Evolutionary conservation across 176 grass and related monocot species (phyloP).

Genomic region (Secale cereale): DNA sequence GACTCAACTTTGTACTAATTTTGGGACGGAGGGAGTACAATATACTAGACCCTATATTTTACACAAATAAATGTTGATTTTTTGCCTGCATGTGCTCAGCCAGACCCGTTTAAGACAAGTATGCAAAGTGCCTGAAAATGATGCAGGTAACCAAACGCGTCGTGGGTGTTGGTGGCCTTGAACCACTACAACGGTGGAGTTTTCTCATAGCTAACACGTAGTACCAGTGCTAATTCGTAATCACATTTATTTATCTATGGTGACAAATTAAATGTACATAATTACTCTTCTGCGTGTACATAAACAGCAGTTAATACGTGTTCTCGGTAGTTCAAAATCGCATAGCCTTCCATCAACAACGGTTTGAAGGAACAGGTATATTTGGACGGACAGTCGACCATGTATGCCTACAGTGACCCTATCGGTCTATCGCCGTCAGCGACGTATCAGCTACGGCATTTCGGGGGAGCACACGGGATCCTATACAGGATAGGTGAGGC

Average conservation of each 20-base stretch:
- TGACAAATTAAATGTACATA: not conserved
- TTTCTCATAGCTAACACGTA: not conserved
- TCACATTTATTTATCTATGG: not conserved
- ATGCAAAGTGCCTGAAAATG: too few species aligned
- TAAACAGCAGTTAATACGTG: not conserved
- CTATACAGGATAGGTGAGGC: slow-evolving; percentile 3
- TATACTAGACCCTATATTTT: too few species aligned
- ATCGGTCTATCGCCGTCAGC: slow-evolving; percentile 2
- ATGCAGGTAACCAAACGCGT: too few species aligned
- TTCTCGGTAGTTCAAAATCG: not conserved
- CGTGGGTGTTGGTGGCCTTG: not conserved
- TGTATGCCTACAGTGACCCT: not conserved
- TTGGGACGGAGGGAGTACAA: too few species aligned
- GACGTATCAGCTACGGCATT: slow-evolving; percentile 30
- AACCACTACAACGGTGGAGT: not conserved
- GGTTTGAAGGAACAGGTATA: not conserved
- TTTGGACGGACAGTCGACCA: not conserved
- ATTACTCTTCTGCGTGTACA: not conserved
- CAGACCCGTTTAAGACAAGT: too few species aligned
- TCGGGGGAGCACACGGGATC: slow-evolving; percentile 13
- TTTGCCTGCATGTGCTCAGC: too few species aligned
- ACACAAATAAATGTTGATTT: too few species aligned
- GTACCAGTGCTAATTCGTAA: not conserved
- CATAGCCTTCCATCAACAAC: too few species aligned
- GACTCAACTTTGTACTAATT: too few species aligned